These are phyloP conservation scores for Diaporthe caulivora DNA, from an alignment of 2,329 filamentous ascomycete species.

Conservation along the genomic window DNA sequence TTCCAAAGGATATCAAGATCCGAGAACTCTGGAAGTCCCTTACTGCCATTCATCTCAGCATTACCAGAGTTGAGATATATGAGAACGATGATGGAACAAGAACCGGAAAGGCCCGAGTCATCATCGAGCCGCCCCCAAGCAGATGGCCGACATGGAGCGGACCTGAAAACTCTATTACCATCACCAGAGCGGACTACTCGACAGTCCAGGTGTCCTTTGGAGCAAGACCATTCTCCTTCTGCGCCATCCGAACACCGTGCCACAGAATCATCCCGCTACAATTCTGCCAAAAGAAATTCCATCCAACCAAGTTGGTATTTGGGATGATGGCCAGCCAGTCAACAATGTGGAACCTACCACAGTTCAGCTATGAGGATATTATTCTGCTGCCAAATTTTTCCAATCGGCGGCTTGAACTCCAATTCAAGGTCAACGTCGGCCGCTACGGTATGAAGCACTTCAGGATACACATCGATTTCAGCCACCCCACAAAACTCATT, in stretches of 20 bases:
- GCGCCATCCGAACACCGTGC: slow-evolving; percentile 13
- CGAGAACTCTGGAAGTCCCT: slow-evolving; percentile 66
- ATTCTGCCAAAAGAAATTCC: slow-evolving; percentile 15
- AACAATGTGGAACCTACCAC: slow-evolving; percentile 35
- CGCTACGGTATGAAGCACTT: slow-evolving; percentile 45
- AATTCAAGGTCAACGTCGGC: slow-evolving; percentile 28
- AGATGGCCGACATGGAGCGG: slow-evolving; percentile 36
- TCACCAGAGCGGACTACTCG: slow-evolving; percentile 4
- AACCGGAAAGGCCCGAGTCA: slow-evolving; percentile 59
- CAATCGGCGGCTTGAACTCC: slow-evolving; percentile 28
- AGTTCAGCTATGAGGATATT: slow-evolving; percentile 31
- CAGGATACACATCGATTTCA: slow-evolving; percentile 59
- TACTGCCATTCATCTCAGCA: slow-evolving; percentile 58
- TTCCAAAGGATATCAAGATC: slow-evolving; percentile 54
- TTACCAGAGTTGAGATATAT: slow-evolving; percentile 69
- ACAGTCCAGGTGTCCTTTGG: background rate
- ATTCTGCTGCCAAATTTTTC: slow-evolving; percentile 31
- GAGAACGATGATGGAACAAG: slow-evolving; percentile 55
- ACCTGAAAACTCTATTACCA: background rate
- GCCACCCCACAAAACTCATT: slow-evolving; percentile 59
- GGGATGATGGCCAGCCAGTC: slow-evolving; percentile 36
- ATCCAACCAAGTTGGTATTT: slow-evolving; percentile 13
- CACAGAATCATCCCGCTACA: background rate
- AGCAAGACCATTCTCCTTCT: background rate
- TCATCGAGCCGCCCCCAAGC: slow-evolving; percentile 69